Evolutionary conservation across 1,284 basidiomycete genomes (phyloP), one percentile per base, ranked within the genome.

Genomic region (Gymnopus androsaceus): DNA sequence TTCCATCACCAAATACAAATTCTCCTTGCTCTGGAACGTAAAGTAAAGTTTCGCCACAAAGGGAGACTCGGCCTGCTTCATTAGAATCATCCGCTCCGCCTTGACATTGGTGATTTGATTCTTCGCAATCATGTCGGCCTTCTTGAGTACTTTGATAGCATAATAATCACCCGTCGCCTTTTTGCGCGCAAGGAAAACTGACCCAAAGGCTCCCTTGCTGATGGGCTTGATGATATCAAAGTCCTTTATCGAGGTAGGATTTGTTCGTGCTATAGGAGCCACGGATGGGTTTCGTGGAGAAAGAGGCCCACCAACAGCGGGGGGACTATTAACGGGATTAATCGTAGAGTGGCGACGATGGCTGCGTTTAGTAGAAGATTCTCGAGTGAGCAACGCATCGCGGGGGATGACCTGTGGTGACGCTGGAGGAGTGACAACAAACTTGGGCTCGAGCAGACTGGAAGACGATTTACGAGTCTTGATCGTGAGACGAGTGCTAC

Each of bases 91-190:
- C 55, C 97, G 85, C 76, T 99, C 97, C 3, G 97, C 97, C 75
- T 98, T 99, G 72, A 99, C 96, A 69, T 99, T 99, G 55, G 97
- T 99, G 72, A 99, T 97, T 74, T 99, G 97, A 77, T 99, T 99
- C 83, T 99, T 99, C 46, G 97, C 94, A 69, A 99, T 98, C 97
- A 99, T 99, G 75, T 99, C 97, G 27, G 95, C 94, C 79, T 99
- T 99, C 76, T 97, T 98, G 64, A 99, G 76, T 31, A 98, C 95
- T 75, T 99, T 99, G 85, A 99, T 97, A 27, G 97, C 97, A 75
- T 90, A 99, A 74, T 98, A 98, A 73, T 99, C 97, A 52, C 97
- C 97, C 1, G 97, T 99, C 4, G 86, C 90, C 64, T 94, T 95
- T 81, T 99, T 99, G 78, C 96, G 97, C 31, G 97, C 94, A 36